phyloP scores from a whole-genome alignment of 1,284 basidiomycete genomes.

The Sutorius eximius region DNA sequence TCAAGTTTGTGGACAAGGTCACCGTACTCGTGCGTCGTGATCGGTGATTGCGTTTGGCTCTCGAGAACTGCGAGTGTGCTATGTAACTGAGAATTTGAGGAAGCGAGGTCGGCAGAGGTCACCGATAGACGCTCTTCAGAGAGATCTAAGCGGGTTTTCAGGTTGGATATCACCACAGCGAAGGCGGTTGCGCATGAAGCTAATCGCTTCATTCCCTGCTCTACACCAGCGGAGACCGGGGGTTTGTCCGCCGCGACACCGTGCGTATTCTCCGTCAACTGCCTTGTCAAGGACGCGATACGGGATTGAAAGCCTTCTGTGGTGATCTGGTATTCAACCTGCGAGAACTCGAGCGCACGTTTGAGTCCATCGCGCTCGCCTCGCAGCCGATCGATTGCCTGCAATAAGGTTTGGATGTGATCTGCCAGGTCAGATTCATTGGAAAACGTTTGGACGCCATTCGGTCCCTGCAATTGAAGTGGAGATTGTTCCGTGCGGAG shows the following conservation, averaged over 20 bases:
- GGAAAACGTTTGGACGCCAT: slow-evolving; percentile 8
- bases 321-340: slow-evolving; percentile 69
- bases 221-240: neutral
- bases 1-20: slow-evolving; percentile 20
- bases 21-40: slow-evolving; percentile 9
- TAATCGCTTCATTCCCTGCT: slow-evolving; percentile 33
- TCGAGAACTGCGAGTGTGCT: slow-evolving; percentile 20
- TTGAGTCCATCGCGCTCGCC: slow-evolving; percentile 68
- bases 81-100: slow-evolving; percentile 15
- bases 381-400: slow-evolving; percentile 65
- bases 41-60: slow-evolving; percentile 9
- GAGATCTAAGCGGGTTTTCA: slow-evolving; percentile 33
- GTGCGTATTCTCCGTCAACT: slow-evolving; percentile 14
- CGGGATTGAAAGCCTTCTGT: slow-evolving; percentile 55
- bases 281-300: slow-evolving; percentile 30
- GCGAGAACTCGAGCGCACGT: slow-evolving; percentile 66
- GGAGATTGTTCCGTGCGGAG: slow-evolving; percentile 1
- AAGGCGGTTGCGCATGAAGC: slow-evolving; percentile 34
- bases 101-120: slow-evolving; percentile 13
- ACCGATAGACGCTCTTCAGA: slow-evolving; percentile 19
- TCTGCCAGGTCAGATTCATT: slow-evolving; percentile 38
- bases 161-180: slow-evolving; percentile 38
- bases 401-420: slow-evolving; percentile 56
- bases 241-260: neutral
- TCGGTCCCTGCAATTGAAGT: neutral